phyloP scores from a whole-genome alignment of 2,329 filamentous ascomycete genomes.

The Sporothrix dimorphospora region DNA sequence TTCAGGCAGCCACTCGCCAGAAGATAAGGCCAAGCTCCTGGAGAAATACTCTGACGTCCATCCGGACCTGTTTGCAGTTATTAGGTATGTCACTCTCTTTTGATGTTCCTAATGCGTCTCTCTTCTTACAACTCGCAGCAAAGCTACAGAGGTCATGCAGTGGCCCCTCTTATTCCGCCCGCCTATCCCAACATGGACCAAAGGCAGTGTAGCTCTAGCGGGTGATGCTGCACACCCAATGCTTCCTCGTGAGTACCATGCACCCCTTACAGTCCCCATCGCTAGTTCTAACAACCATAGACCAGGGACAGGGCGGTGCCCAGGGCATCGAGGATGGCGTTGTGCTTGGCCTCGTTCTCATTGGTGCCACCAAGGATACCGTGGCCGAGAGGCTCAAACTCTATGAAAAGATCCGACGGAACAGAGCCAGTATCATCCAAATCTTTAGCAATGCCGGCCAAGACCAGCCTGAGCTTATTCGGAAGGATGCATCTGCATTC shows the following conservation, averaged over 20 bases:
- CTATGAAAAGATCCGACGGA: constrained; percentile 10
- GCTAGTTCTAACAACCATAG: neutral
- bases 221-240: constrained; percentile 20
- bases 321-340: constrained; percentile 16
- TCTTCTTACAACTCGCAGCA: neutral
- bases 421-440: constrained; percentile 20
- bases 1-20: neutral
- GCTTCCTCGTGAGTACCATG: constrained; percentile 9
- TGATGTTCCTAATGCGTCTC: too few relatives aligned
- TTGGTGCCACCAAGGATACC: neutral
- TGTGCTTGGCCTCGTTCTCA: constrained; percentile 5
- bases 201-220: neutral
- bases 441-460: constrained; percentile 22
- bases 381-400: neutral
- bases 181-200: constrained; percentile 11
- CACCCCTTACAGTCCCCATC: neutral
- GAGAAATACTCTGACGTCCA: constrained; percentile 19
- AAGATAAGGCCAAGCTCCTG: constrained; percentile 6
- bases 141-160: constrained; percentile 20
- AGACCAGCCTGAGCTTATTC: constrained; percentile 6
- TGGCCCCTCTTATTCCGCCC: constrained; percentile 15
- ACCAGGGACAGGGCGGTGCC: constrained; percentile 13
- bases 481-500: constrained; percentile 1
- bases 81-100: neutral
- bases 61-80: constrained; percentile 14